Evolutionary conservation across 1,284 basidiomycete genomes (phyloP).

Genomic region (Waitea zeae): DNA sequence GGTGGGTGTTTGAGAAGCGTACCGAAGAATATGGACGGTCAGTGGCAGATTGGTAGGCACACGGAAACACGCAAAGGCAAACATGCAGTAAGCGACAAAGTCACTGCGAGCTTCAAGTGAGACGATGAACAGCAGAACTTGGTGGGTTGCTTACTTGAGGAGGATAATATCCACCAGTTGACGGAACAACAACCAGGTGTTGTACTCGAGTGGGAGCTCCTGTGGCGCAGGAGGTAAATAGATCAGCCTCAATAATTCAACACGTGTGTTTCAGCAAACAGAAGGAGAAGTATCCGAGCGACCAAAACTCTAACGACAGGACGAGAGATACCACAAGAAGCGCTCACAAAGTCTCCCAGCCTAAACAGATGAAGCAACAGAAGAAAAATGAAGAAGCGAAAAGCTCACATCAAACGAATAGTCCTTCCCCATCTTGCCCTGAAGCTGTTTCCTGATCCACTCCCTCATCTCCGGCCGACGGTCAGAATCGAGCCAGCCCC

Average conservation of each 20-base stretch:
- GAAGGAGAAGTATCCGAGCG: too few relatives aligned
- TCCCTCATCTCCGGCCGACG: conserved; percentile 43
- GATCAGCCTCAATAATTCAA: background rate
- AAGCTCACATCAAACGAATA: conserved; percentile 77
- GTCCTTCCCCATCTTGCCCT: conserved; percentile 86
- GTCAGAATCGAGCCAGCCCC: conserved; percentile 78
- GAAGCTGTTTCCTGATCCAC: conserved; percentile 81
- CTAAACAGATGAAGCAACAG: background rate
- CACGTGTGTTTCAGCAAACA: too few relatives aligned
- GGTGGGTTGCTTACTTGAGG: conserved; percentile 53
- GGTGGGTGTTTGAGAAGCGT: conserved; percentile 7
- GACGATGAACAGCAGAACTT: conserved; percentile 4
- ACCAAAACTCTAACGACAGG: too few relatives aligned
- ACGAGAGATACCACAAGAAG: too few relatives aligned
- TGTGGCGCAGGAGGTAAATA: conserved; percentile 13
- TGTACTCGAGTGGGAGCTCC: conserved; percentile 73
- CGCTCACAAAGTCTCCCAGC: too few relatives aligned
- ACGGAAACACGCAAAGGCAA: conserved; percentile 83
- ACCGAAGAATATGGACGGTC: conserved; percentile 66
- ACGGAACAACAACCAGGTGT: conserved; percentile 84
- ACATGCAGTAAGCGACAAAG: conserved; percentile 90
- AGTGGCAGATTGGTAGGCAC: conserved; percentile 65
- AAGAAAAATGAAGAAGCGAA: background rate
- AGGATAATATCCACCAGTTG: conserved; percentile 91
- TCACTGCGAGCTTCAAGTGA: conserved; percentile 58